These are phyloP conservation scores for Phellopilus nigrolimitatus DNA, from an alignment of 1,284 basidiomycete species.

Conservation along the genomic window DNA sequence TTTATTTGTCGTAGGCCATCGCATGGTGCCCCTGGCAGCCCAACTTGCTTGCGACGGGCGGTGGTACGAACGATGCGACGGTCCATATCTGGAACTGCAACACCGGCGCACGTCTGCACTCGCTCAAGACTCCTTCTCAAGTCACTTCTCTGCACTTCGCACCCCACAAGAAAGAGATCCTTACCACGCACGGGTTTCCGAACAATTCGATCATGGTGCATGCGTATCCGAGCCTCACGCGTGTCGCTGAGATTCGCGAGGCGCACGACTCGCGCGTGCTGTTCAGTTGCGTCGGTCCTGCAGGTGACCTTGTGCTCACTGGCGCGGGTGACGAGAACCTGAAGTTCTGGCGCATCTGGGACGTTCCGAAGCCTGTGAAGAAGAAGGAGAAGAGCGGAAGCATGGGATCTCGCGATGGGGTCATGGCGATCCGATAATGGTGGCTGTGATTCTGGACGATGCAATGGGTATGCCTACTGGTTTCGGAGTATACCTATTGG, in stretches of 20 bases:
- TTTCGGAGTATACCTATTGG: too few relatives aligned
- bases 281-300: constrained; percentile 80
- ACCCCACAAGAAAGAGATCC: constrained; percentile 84
- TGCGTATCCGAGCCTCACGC: constrained; percentile 63
- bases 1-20: constrained; percentile 55
- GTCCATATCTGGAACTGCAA: constrained; percentile 93
- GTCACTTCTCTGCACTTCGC: constrained; percentile 92
- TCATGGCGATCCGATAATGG: constrained; percentile 32
- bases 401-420: constrained; percentile 29
- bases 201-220: constrained; percentile 68
- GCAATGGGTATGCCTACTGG: too few relatives aligned
- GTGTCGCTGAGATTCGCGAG: constrained; percentile 84
- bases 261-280: constrained; percentile 90
- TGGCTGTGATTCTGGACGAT: not conserved
- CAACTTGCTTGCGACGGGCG: constrained; percentile 88
- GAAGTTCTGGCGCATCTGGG: constrained; percentile 88
- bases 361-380: constrained; percentile 43
- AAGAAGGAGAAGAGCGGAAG: constrained; percentile 45
- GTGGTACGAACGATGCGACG: constrained; percentile 91
- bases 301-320: constrained; percentile 85
- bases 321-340: constrained; percentile 92
- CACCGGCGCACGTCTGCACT: constrained; percentile 84
- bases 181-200: constrained; percentile 93
- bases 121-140: constrained; percentile 81
- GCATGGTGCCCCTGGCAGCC: constrained; percentile 98